These are phyloP conservation scores for Epichloe elymi DNA, from an alignment of 2,329 filamentous ascomycete genomes.

Conservation along the genomic window DNA sequence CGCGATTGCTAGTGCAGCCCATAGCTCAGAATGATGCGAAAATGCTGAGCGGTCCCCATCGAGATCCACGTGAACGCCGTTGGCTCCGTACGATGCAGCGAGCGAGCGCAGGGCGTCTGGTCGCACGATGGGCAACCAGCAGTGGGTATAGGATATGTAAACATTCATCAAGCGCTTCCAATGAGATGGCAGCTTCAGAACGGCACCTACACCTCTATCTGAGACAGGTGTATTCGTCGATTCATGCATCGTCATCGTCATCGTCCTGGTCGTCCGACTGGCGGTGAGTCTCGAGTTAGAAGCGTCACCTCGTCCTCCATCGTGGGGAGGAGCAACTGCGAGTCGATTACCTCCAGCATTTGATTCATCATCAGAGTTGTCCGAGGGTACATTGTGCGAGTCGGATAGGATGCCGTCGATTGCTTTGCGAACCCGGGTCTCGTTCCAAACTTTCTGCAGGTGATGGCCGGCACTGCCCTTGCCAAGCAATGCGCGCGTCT, in stretches of 20 bases:
- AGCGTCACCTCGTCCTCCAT: neutral
- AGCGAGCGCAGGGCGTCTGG: conserved; percentile 45
- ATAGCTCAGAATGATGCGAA: conserved; percentile 39
- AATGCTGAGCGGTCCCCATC: conserved; percentile 19
- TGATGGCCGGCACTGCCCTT: conserved; percentile 41
- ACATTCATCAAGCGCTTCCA: conserved; percentile 53
- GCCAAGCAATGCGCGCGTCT: conserved; percentile 30
- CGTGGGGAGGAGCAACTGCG: neutral
- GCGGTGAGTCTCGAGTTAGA: neutral
- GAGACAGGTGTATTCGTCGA: neutral
- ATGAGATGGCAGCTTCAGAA: conserved; percentile 31
- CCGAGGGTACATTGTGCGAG: conserved; percentile 17
- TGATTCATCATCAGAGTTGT: conserved; percentile 22
- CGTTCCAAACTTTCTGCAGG: conserved; percentile 49
- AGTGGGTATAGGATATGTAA: conserved; percentile 64
- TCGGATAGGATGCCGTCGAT: conserved; percentile 49
- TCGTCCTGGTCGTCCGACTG: neutral
- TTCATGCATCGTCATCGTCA: neutral
- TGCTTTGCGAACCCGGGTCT: conserved; percentile 46
- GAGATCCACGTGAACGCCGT: conserved; percentile 17
- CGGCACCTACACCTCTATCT: neutral
- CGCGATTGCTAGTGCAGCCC: conserved; percentile 45
- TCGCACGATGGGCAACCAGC: conserved; percentile 63
- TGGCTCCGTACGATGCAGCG: conserved; percentile 28
- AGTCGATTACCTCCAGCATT: conserved; percentile 14